Base-by-base conservation (phyloP, 2,329 filamentous ascomycete genomes). In the Fusarium nelsonii region DNA sequence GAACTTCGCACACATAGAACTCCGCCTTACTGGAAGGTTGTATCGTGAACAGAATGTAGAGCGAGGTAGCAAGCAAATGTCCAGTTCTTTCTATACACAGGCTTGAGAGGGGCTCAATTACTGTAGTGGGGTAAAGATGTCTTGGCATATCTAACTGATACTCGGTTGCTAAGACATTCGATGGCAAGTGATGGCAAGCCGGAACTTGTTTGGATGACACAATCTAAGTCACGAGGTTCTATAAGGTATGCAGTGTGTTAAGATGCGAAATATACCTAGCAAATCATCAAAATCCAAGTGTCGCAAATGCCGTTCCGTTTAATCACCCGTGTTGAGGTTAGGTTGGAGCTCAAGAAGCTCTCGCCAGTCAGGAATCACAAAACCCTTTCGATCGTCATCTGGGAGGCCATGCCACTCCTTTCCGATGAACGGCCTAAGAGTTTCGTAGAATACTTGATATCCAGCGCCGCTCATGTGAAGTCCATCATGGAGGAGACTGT, bases 401-500 rank as follows among this genome's bases (percentile, higher is more conserved):
- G 65, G 71, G 37, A 77, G 76, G 41, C 67, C 79, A 11, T 77
- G 74, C 77, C 80, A 84, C 45, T 83, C 80, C 33, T 80, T 75
- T 4, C 81, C 82, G 55, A 89, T 81, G 58, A 86, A 82, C n/a
- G 81, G 79, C 67, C 77, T 70, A 30, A 89, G 76, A 37, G 81
- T 71, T 11, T 84, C 80, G 69, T 81, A 88, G 51, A 90, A 82
- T 49, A 88, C 77, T 48, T 73, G 80, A 71, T 90, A 90, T 3
- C 82, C 83, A 58, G 84, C 79, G 33, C 84, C 83, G 60, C 81
- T 84, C 78, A 89, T 80, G 74, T 90, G 87, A 62, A 90, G 77
- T 1, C 87, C 87, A 64, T 89, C 87, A 4, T 84, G 82, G n/a
- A 89, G 77, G 58, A 88, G 81, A 37, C 79, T 72, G 59, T 84